Evolutionary conservation across 140 eudicot species (phyloP).

Genomic region (Stevia rebaudiana): DNA sequence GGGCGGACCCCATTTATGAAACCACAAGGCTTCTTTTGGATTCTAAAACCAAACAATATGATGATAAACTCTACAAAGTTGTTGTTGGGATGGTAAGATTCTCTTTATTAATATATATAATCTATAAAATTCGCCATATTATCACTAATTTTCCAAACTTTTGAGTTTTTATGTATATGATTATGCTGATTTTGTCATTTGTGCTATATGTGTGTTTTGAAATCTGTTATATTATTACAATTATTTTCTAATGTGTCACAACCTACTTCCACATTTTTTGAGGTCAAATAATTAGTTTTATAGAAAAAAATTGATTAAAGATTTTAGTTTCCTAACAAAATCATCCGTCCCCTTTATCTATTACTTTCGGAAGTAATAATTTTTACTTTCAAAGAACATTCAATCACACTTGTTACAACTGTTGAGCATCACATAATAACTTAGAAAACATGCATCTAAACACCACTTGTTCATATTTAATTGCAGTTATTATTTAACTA

Average conservation of each 20-base stretch:
- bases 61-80: conserved; percentile 87
- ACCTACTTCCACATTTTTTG: background rate
- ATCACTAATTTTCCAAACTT: background rate
- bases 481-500: background rate
- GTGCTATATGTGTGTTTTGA: background rate
- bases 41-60: conserved; percentile 63
- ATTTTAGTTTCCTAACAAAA: background rate
- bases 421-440: background rate
- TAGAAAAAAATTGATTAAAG: background rate
- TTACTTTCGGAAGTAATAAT: background rate
- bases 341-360: background rate
- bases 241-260: background rate
- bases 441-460: background rate
- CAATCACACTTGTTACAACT: background rate
- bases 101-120: background rate
- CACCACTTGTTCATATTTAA: background rate
- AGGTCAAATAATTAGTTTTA: background rate
- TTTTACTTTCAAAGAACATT: background rate
- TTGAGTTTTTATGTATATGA: background rate
- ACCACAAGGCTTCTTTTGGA: conserved; percentile 90
- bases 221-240: background rate
- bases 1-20: conserved; percentile 98
- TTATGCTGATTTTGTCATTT: background rate
- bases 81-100: conserved; percentile 78
- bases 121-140: background rate